Evolutionary conservation across 73 alveolate species (phyloP).

Genomic region (Blepharisma stoltei): DNA sequence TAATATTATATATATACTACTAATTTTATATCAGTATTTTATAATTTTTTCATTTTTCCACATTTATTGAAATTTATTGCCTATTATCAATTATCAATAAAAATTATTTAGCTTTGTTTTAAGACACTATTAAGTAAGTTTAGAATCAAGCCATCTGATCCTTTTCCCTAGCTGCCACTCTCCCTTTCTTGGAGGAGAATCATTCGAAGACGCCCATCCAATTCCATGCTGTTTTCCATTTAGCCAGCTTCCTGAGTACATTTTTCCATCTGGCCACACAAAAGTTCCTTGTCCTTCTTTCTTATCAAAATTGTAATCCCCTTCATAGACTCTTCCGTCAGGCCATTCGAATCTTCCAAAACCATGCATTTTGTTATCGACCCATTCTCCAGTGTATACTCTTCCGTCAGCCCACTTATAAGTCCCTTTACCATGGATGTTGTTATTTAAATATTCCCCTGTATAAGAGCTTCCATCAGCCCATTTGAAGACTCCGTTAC

Average conservation of each 20-base stretch:
- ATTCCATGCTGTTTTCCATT: constrained; percentile 83
- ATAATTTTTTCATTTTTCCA: too few relatives aligned
- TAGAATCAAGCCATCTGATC: constrained; percentile 46
- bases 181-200: constrained; percentile 46
- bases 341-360: constrained; percentile 71
- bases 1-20: too few relatives aligned
- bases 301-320: constrained; percentile 70
- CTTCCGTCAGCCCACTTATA: constrained; percentile 72
- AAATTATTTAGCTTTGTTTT: too few relatives aligned
- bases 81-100: too few relatives aligned
- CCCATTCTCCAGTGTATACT: constrained; percentile 69
- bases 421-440: constrained; percentile 70
- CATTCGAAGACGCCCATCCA: constrained; percentile 45
- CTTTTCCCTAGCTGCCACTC: constrained; percentile 58
- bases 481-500: constrained; percentile 62
- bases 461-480: constrained; percentile 66
- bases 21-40: too few relatives aligned
- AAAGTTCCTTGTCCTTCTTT: constrained; percentile 80
- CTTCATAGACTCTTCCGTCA: constrained; percentile 82
- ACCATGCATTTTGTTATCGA: constrained; percentile 77
- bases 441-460: constrained; percentile 59
- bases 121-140: background rate
- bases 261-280: constrained; percentile 79
- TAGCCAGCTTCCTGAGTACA: constrained; percentile 77
- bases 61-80: too few relatives aligned